Evolutionary conservation across 306 rosid species (phyloP), one percentile per base, ranked within the genome.

Genomic region (Lathyrus sativus): DNA sequence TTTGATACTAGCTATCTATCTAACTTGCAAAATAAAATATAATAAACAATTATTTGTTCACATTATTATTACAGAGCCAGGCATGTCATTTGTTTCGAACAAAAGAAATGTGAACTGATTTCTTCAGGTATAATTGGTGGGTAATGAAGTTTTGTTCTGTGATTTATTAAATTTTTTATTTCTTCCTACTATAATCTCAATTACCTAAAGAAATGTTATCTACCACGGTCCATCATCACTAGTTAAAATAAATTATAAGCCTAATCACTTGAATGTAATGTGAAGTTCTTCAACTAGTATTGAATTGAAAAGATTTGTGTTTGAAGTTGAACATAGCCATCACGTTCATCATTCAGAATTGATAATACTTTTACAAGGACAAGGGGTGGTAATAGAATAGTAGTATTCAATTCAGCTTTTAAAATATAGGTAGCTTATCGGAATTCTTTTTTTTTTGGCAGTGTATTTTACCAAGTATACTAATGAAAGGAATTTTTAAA

Each of bases 1-100:
- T 26, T 56, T 33, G 22, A 65, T 28, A 14, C 29, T 45, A 33
- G 45, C 33, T 72, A 12, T 69, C 33, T 72, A 12, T 69, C 54
- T 61, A 41, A 43, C 44, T 22, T 49, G 26, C 70, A 35, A 22
- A 59, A 64, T 55, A 63, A 63, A 70, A 44, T 76, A 31, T 43
- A 62, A 72, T 70, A 70, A 70, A 45, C 72, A 46, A 39, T 19
- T 56, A 15, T 78, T 57, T 74, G 56, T 60, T 17, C 57, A 42
- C 72, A 45, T 31, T 66, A 48, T 41, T 42, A 62, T 18, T 12
- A 43, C 38, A 12, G 67, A 62, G 19, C 41, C 9, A 6, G 19
- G 42, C 42, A 44, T 45, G 19, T 17, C 55, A 35, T 60, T 63
- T 22, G 38, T 62, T 45, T 22, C 33, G 9, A 24, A 19, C 43